These are phyloP conservation scores for Diaporthe longicolla DNA, from an alignment of 2,329 filamentous ascomycete species.

Conservation along the genomic window DNA sequence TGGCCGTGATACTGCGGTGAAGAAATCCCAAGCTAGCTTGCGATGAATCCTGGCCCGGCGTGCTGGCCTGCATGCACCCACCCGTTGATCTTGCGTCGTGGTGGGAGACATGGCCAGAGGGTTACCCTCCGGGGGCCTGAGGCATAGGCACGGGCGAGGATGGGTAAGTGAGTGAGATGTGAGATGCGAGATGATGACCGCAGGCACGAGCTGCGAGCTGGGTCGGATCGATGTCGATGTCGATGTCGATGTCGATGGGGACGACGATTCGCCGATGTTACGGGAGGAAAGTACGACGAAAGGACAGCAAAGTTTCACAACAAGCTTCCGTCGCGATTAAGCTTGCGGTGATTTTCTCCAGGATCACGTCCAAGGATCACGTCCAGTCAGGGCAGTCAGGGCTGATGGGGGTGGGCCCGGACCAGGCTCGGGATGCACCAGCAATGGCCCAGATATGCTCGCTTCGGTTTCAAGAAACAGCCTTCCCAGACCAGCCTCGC, in stretches of 20 bases:
- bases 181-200: constrained; percentile 27
- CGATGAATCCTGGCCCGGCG: not conserved
- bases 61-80: constrained; percentile 14
- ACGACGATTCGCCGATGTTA: constrained; percentile 16
- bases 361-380: not conserved
- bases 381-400: not conserved
- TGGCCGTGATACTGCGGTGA: not conserved
- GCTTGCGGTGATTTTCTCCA: constrained; percentile 24
- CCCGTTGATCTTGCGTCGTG: not conserved
- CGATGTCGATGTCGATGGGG: not conserved
- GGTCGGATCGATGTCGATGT: constrained; percentile 13
- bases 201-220: constrained; percentile 2
- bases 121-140: not conserved
- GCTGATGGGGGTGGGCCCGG: not conserved
- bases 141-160: not conserved
- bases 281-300: constrained; percentile 14
- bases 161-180: not conserved
- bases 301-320: constrained; percentile 31
- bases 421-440: constrained; percentile 2
- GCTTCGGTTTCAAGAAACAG: constrained; percentile 25
- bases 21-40: not conserved
- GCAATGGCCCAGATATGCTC: not conserved
- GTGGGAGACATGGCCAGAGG: not conserved
- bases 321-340: constrained; percentile 32
- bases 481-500: constrained; percentile 26